phyloP scores from a whole-genome alignment of 2,329 filamentous ascomycete species.

The Alternaria arborescens region DNA sequence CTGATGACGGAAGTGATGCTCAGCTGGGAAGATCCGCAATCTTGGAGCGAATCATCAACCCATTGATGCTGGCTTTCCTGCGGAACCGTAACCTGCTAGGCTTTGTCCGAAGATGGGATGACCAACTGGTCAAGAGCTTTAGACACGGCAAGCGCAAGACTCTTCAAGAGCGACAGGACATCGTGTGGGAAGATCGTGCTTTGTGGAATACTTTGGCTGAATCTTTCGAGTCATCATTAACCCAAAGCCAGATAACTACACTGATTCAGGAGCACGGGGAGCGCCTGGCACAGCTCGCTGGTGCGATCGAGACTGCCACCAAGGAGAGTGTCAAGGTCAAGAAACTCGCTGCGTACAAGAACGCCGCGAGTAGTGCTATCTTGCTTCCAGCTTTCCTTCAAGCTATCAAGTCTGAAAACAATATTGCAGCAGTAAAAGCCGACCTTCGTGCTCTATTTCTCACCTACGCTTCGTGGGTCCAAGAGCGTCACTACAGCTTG shows the following conservation, averaged over 20 bases:
- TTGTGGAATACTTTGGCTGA: constrained; percentile 33
- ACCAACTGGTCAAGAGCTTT: constrained; percentile 37
- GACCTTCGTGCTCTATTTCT: constrained; percentile 35
- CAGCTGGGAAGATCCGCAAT: constrained; percentile 8
- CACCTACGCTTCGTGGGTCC: constrained; percentile 32
- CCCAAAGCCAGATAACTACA: constrained; percentile 41
- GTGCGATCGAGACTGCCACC: constrained; percentile 18
- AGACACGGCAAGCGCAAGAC: constrained; percentile 26
- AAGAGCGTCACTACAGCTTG: constrained; percentile 28
- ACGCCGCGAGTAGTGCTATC: constrained; percentile 39
- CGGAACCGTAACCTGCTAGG: constrained; percentile 46
- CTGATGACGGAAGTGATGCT: background rate
- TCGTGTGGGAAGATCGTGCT: constrained; percentile 44
- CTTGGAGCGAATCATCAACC: constrained; percentile 35
- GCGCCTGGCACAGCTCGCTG: constrained; percentile 28
- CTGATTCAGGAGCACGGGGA: constrained; percentile 41
- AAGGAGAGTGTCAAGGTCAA: constrained; percentile 28
- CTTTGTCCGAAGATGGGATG: constrained; percentile 48
- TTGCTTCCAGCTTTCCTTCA: constrained; percentile 41
- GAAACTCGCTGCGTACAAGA: constrained; percentile 32
- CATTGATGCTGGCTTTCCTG: constrained; percentile 46
- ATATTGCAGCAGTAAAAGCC: constrained; percentile 28
- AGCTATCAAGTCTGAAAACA: constrained; percentile 37
- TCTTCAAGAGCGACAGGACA: constrained; percentile 24
- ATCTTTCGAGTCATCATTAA: constrained; percentile 45